Evolutionary conservation across 768 basidiomycete genomes (phyloP).

Genomic region (Rhodotorula babjevae): DNA sequence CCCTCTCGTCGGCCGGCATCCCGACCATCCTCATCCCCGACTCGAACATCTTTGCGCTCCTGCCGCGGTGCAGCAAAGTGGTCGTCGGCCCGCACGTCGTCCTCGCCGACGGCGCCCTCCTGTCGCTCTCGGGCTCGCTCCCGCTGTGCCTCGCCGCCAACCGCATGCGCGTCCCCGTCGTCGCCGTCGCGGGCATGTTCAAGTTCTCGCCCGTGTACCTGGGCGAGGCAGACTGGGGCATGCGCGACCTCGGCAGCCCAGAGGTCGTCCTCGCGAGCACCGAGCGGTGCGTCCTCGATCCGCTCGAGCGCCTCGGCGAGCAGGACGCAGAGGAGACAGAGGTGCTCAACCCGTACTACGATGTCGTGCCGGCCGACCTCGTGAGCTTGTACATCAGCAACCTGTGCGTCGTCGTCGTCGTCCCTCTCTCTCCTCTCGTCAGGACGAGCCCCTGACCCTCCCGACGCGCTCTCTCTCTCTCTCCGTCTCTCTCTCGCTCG

Average conservation of each 20-base stretch:
- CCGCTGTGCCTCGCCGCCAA: slow-evolving; percentile 71
- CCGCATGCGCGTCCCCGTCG: slow-evolving; percentile 64
- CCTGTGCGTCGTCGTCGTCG: slow-evolving; percentile 60
- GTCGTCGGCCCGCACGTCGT: slow-evolving; percentile 92
- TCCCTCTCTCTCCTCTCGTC: no score
- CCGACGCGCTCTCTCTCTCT: background rate
- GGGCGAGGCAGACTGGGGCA: slow-evolving; percentile 66
- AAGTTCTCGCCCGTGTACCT: slow-evolving; percentile 91
- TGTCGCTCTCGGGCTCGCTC: slow-evolving; percentile 68
- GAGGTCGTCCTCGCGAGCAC: slow-evolving; percentile 44
- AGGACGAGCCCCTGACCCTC: no score
- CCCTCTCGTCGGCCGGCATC: slow-evolving; percentile 72
- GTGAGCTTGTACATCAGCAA: slow-evolving; percentile 94
- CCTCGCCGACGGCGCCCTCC: slow-evolving; percentile 93
- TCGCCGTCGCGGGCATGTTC: slow-evolving; percentile 89
- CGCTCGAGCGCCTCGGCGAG: background rate
- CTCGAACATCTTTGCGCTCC: slow-evolving; percentile 88
- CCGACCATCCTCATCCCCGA: slow-evolving; percentile 97
- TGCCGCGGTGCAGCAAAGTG: slow-evolving; percentile 96
- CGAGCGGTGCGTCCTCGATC: slow-evolving; percentile 41
- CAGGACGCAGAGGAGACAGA: slow-evolving; percentile 71
- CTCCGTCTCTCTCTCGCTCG: background rate
- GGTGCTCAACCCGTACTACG: slow-evolving; percentile 91
- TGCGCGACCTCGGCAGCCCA: slow-evolving; percentile 67
- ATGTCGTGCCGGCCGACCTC: slow-evolving; percentile 87